Conservation (phyloP, 257 asterid species). For the Orobanche coerulescens region DNA sequence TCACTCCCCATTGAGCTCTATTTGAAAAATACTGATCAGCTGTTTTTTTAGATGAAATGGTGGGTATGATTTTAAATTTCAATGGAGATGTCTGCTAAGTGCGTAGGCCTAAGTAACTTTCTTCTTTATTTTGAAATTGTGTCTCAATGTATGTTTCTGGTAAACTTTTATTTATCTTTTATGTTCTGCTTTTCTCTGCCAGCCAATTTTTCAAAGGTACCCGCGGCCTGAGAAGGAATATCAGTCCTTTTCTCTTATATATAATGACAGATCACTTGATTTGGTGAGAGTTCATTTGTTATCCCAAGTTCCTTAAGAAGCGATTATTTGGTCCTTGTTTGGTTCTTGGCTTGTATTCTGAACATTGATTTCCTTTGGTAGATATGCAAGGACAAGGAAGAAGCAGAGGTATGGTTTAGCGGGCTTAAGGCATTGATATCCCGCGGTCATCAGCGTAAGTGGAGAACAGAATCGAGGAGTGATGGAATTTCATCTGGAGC, state of each 20-base stretch:
- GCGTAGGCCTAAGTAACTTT: not conserved
- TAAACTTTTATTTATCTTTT: not conserved
- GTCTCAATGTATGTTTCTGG: not conserved
- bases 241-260: slow-evolving; percentile 88
- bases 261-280: slow-evolving; percentile 87
- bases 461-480: slow-evolving; percentile 84
- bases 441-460: slow-evolving; percentile 71
- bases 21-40: slow-evolving; percentile 13
- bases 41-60: not conserved
- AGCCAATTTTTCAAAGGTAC: slow-evolving; percentile 89
- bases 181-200: slow-evolving; percentile 27
- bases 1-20: not conserved
- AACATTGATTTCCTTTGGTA: slow-evolving; percentile 25
- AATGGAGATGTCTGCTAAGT: slow-evolving; percentile 11
- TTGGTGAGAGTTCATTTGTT: slow-evolving; percentile 48
- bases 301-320: slow-evolving; percentile 5
- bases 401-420: slow-evolving; percentile 97
- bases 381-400: slow-evolving; percentile 97
- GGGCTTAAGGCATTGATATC: slow-evolving; percentile 88
- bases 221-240: slow-evolving; percentile 97
- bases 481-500: slow-evolving; percentile 91
- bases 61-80: not conserved
- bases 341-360: slow-evolving; percentile 16
- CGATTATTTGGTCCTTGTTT: slow-evolving; percentile 16
- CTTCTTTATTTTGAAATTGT: not conserved